Evolutionary conservation across 306 rosid species (phyloP).

Genomic region (Prunus padus): DNA sequence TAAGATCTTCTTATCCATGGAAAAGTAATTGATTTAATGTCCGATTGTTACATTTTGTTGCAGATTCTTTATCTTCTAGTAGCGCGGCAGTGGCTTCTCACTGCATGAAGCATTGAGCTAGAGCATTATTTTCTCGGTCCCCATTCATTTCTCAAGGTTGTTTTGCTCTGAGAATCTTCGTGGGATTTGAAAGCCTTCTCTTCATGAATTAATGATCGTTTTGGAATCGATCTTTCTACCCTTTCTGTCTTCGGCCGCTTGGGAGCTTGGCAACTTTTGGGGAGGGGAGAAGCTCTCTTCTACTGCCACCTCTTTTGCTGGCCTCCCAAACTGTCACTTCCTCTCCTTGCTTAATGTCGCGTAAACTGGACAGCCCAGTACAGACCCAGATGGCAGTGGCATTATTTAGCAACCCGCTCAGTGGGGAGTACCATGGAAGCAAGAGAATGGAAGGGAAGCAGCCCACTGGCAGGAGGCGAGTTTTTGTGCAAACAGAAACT

Average conservation of each 20-base stretch:
- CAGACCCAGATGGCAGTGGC: conserved; percentile 97
- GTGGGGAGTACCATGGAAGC: conserved; percentile 66
- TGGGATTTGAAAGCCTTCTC: conserved; percentile 4
- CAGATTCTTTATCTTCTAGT: conserved; percentile 39
- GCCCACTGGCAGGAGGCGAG: conserved; percentile 70
- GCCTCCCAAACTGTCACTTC: conserved; percentile 26
- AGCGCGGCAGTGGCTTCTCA: conserved; percentile 36
- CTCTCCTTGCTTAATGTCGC: conserved; percentile 54
- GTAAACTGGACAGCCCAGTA: conserved; percentile 86
- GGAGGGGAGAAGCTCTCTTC: conserved; percentile 61
- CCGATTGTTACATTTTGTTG: conserved; percentile 11
- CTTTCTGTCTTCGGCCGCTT: conserved; percentile 31
- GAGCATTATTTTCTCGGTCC: conserved; percentile 1
- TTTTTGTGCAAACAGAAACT: conserved; percentile 86
- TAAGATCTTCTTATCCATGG: background rate
- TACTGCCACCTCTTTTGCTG: conserved; percentile 44
- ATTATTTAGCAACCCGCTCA: conserved; percentile 53
- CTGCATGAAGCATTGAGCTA: conserved; percentile 20
- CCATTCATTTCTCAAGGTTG: background rate
- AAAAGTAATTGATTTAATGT: background rate
- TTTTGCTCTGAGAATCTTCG: conserved; percentile 10
- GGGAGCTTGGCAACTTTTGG: conserved; percentile 48
- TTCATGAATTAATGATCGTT: conserved; percentile 55
- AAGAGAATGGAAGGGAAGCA: conserved; percentile 53
- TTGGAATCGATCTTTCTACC: conserved; percentile 28